Conservation (phyloP, 345 rosid species). For the Psidium friedrichsthalianum region DNA sequence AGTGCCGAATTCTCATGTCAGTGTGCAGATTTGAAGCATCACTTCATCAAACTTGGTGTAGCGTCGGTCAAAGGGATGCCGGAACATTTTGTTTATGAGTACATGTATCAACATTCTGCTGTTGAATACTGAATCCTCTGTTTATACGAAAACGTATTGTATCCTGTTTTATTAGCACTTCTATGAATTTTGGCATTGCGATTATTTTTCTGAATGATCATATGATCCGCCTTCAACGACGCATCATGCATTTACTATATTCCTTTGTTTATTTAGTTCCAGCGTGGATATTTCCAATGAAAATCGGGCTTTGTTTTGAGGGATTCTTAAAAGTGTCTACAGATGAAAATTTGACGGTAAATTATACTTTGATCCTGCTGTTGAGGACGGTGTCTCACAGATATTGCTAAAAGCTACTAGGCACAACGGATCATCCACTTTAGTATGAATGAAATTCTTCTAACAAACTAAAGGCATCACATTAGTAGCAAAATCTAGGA, state of each 20-base stretch:
- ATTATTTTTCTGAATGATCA: not conserved
- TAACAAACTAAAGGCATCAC: too few relatives aligned
- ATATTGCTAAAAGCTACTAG: not conserved
- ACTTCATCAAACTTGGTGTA: not conserved
- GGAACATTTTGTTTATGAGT: not conserved
- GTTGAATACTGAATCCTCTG: not conserved
- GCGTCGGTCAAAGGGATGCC: not conserved
- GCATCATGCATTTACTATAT: not conserved
- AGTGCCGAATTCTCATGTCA: not conserved
- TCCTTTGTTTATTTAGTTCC: not conserved
- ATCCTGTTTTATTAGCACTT: not conserved
- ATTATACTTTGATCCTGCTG: not conserved
- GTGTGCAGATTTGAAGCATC: not conserved
- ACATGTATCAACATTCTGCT: not conserved
- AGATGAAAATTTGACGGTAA: not conserved
- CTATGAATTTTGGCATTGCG: not conserved
- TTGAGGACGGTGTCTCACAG: not conserved
- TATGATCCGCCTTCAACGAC: not conserved
- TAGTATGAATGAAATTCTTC: too few relatives aligned
- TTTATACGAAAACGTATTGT: not conserved
- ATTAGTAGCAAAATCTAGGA: too few relatives aligned
- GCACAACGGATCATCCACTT: too few relatives aligned
- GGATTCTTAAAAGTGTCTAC: not conserved
- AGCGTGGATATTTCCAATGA: not conserved
- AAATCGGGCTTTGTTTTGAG: not conserved